These are phyloP conservation scores for Botrytis hyacinthi DNA, from an alignment of 2,329 filamentous ascomycete genomes.

Conservation along the genomic window DNA sequence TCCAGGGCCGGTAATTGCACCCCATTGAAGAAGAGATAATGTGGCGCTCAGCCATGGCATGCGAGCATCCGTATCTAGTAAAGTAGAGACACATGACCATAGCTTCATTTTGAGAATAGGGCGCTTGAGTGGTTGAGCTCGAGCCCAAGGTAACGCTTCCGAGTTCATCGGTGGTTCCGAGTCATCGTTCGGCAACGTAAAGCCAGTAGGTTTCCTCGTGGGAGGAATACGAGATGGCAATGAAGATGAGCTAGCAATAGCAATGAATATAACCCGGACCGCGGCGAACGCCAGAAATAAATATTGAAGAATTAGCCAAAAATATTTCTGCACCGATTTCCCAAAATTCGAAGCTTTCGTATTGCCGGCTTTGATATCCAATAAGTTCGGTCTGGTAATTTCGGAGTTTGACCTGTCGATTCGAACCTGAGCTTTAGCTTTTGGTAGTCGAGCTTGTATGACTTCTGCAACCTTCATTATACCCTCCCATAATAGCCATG, in stretches of 20 bases:
- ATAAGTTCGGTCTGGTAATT: slow-evolving; percentile 26
- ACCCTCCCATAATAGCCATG: slow-evolving; percentile 84
- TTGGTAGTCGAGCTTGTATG: slow-evolving; percentile 41
- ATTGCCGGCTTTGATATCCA: slow-evolving; percentile 24
- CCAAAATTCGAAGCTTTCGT: slow-evolving; percentile 28
- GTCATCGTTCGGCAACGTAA: slow-evolving; percentile 30
- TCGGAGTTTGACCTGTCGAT: slow-evolving; percentile 38
- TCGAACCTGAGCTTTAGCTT: slow-evolving; percentile 36
- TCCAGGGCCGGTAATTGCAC: slow-evolving; percentile 70
- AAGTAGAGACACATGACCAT: slow-evolving; percentile 70
- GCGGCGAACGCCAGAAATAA: slow-evolving; percentile 52
- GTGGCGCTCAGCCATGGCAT: slow-evolving; percentile 89
- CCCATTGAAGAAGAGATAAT: slow-evolving; percentile 73
- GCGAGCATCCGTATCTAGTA: slow-evolving; percentile 71
- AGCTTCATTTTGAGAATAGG: slow-evolving; percentile 69
- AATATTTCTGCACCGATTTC: slow-evolving; percentile 38
- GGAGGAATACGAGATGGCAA: slow-evolving; percentile 54
- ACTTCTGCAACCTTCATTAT: slow-evolving; percentile 67
- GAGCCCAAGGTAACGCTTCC: slow-evolving; percentile 24
- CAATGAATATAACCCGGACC: slow-evolving; percentile 63
- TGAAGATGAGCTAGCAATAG: slow-evolving; percentile 65
- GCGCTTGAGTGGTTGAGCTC: slow-evolving; percentile 31
- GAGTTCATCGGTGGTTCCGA: slow-evolving; percentile 26
- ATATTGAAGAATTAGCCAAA: slow-evolving; percentile 54
- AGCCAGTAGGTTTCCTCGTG: slow-evolving; percentile 30